These are phyloP conservation scores for Drosera spatulata DNA, from an alignment of 179 eudicot genomes.

Conservation along the genomic window DNA sequence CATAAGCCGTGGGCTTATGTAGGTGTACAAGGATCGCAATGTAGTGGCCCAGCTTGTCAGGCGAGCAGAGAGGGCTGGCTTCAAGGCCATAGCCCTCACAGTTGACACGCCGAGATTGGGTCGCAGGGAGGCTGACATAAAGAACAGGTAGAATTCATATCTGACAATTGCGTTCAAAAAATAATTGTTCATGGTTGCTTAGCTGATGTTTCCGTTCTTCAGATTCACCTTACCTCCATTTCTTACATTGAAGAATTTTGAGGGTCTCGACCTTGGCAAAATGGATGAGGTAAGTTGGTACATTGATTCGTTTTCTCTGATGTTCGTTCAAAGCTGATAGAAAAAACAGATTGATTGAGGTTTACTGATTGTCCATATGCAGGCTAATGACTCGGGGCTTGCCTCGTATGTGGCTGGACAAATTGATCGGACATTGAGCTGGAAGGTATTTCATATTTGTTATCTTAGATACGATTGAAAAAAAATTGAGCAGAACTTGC, in stretches of 20 bases:
- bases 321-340: background rate
- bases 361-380: slow-evolving; percentile 8
- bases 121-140: slow-evolving; percentile 13
- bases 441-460: slow-evolving; percentile 44
- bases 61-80: slow-evolving; percentile 98
- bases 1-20: background rate
- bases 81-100: slow-evolving; percentile 97
- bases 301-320: background rate
- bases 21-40: slow-evolving; percentile 76
- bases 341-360: background rate
- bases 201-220: background rate
- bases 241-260: slow-evolving; percentile 77
- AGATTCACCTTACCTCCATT: slow-evolving; percentile 67
- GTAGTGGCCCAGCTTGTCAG: slow-evolving; percentile 88
- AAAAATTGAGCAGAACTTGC: too few species aligned
- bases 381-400: slow-evolving; percentile 81
- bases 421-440: slow-evolving; percentile 65
- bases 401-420: slow-evolving; percentile 70
- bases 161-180: background rate
- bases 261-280: slow-evolving; percentile 80
- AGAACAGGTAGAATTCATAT: slow-evolving; percentile 35
- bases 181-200: background rate
- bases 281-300: slow-evolving; percentile 48
- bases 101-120: slow-evolving; percentile 97
- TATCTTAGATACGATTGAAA: background rate